These are phyloP conservation scores for Asclepias syriaca DNA, from an alignment of 257 asterid genomes.

Conservation along the genomic window DNA sequence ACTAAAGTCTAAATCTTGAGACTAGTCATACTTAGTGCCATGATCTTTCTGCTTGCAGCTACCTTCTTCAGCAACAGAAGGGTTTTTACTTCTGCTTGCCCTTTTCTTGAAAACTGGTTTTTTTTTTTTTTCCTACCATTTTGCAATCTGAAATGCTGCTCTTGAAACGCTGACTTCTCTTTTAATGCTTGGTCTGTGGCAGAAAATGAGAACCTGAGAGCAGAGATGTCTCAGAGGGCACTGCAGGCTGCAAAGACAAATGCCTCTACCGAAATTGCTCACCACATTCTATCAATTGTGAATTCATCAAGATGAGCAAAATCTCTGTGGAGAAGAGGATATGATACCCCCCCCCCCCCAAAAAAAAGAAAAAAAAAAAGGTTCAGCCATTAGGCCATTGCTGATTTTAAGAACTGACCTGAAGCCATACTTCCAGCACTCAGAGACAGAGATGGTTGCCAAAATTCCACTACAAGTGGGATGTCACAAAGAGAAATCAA, in stretches of 20 bases:
- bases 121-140: too few species aligned
- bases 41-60: conserved; percentile 1
- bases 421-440: neutral
- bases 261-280: conserved; percentile 44
- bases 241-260: conserved; percentile 43
- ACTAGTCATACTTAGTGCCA: neutral
- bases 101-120: neutral
- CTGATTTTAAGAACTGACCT: neutral
- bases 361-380: neutral
- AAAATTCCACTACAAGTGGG: neutral
- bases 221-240: conserved; percentile 48
- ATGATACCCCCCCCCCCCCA: neutral
- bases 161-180: neutral
- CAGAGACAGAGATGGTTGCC: neutral
- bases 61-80: neutral
- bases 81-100: neutral
- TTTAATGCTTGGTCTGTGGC: conserved; percentile 11
- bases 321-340: neutral
- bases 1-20: neutral
- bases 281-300: conserved; percentile 35
- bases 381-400: neutral
- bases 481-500: neutral
- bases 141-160: neutral
- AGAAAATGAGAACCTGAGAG: conserved; percentile 36
- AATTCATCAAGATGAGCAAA: conserved; percentile 16